Percentiles rank a stretch among this genome's conserved stretches.
These are phyloP conservation scores for Paraphaeosphaeria sporulosa DNA, from an alignment of 2,329 filamentous ascomycete species.

Conservation along the genomic window DNA sequence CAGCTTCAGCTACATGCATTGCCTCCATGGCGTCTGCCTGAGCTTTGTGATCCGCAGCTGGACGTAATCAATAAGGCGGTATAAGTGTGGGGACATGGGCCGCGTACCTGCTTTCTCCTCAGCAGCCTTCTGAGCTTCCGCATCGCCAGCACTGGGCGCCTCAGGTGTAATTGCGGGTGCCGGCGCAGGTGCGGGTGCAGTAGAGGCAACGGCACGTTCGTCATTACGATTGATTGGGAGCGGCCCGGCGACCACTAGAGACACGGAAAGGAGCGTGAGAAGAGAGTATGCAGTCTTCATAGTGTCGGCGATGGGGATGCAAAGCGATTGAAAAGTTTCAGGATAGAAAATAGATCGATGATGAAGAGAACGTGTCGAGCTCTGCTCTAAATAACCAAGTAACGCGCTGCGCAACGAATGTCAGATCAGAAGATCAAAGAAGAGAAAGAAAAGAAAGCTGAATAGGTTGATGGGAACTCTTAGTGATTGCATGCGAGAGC, in stretches of 20 bases:
- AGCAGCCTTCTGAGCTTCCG: constrained; percentile 9
- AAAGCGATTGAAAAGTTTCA: constrained; percentile 1
- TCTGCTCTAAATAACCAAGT: constrained; percentile 31
- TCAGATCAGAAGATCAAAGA: constrained; percentile 20
- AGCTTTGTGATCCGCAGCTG: constrained; percentile 22
- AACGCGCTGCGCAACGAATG: constrained; percentile 32
- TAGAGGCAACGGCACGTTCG: constrained; percentile 5
- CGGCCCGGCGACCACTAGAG: constrained; percentile 29
- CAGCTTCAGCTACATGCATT: constrained; percentile 20
- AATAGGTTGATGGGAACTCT: constrained; percentile 3
- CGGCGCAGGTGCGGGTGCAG: constrained; percentile 5
- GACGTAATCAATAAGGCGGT: not conserved
- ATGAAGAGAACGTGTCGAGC: constrained; percentile 29
- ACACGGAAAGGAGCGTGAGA: constrained; percentile 29
- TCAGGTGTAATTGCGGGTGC: constrained; percentile 20
- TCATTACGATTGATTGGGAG: constrained; percentile 25
- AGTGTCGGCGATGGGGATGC: constrained; percentile 13
- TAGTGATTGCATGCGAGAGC: constrained; percentile 8
- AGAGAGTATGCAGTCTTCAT: constrained; percentile 38
- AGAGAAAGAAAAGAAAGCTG: constrained; percentile 16
- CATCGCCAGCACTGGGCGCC: constrained; percentile 7
- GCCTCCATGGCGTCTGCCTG: constrained; percentile 25
- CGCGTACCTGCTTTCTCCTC: constrained; percentile 15
- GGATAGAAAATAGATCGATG: constrained; percentile 7
- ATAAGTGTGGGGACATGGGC: not conserved